Conservation (phyloP, 1,284 basidiomycete genomes). For the Stereum hirsutum region DNA sequence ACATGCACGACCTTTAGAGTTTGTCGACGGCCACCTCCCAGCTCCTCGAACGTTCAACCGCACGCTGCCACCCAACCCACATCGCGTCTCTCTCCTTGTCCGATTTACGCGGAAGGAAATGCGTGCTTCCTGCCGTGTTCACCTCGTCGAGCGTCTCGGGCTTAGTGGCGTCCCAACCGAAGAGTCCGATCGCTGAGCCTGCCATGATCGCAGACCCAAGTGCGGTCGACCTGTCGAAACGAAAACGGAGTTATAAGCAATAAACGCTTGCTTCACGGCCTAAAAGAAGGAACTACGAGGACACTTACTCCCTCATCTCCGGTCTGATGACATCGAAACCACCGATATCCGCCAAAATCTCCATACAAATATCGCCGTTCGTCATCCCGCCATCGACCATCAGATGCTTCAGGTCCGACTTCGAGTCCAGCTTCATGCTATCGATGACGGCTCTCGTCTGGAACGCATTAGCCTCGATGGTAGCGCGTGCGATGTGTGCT, state of each 20-base stretch:
- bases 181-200: constrained; percentile 80
- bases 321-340: constrained; percentile 90
- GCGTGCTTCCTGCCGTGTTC: constrained; percentile 75
- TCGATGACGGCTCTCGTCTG: constrained; percentile 94
- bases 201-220: constrained; percentile 96
- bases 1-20: too few relatives aligned
- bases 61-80: constrained; percentile 78
- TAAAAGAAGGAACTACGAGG: background rate
- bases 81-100: constrained; percentile 49
- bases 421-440: constrained; percentile 85
- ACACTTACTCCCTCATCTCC: constrained; percentile 83
- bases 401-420: constrained; percentile 65
- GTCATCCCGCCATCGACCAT: constrained; percentile 96
- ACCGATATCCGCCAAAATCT: constrained; percentile 86
- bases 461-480: constrained; percentile 84
- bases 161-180: constrained; percentile 88
- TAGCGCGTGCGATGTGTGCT: constrained; percentile 89
- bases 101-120: constrained; percentile 57
- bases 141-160: constrained; percentile 87
- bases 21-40: constrained; percentile 63
- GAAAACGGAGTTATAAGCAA: constrained; percentile 2
- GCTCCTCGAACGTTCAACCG: constrained; percentile 69
- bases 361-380: constrained; percentile 86
- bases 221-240: constrained; percentile 74
- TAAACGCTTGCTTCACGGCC: constrained; percentile 21